These are phyloP conservation scores for Cercophora samala DNA, from an alignment of 495 filamentous ascomycete genomes.

Conservation along the genomic window DNA sequence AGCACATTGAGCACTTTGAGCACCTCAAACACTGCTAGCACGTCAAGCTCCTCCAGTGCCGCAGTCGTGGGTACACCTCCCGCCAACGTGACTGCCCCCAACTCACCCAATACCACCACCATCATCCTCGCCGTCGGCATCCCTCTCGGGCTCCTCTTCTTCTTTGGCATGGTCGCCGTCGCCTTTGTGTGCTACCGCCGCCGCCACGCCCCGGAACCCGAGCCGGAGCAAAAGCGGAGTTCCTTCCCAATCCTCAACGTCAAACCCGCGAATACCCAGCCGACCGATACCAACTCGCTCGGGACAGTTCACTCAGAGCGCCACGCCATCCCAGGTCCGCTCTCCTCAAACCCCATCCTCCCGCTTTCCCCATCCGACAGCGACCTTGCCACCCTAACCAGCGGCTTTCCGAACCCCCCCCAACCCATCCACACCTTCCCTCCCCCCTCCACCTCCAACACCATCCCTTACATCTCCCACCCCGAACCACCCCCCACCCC, in stretches of 20 bases:
- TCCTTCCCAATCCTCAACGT: neutral
- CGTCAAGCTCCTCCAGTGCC: too few species aligned
- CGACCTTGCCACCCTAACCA: neutral
- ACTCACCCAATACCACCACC: neutral
- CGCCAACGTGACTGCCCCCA: neutral
- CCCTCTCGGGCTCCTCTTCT: neutral
- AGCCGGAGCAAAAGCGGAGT: neutral
- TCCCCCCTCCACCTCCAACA: neutral
- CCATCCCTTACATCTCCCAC: neutral
- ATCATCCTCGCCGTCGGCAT: neutral
- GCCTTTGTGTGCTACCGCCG: neutral
- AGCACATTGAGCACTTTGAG: neutral
- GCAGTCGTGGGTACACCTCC: neutral
- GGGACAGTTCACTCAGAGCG: neutral
- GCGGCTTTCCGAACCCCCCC: neutral
- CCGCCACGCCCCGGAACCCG: neutral
- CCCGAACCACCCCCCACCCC: neutral
- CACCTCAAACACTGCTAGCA: neutral
- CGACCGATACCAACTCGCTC: neutral
- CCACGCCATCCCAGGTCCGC: neutral
- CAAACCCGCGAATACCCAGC: neutral
- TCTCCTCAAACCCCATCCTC: neutral
- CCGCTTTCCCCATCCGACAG: neutral
- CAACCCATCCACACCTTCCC: neutral
- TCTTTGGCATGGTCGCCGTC: neutral